A percentile compares a stretch with the other conserved stretches of the same genome.
Evolutionary conservation across 139 green algal genomes (phyloP).

Genomic region (Coccomyxa sp.): DNA sequence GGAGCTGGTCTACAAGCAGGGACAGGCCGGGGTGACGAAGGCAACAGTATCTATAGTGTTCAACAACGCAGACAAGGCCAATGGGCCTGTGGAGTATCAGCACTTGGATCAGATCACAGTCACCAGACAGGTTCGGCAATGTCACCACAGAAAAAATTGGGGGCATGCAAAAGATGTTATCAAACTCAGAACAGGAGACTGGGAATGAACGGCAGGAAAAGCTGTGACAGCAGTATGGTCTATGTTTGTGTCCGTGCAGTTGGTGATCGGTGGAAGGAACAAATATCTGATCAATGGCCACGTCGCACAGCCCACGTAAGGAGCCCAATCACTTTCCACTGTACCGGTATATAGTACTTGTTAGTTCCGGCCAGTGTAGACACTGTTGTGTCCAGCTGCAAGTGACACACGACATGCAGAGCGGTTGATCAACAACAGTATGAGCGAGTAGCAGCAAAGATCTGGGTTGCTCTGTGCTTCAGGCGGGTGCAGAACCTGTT

Average conservation of each 20-base stretch:
- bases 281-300: constrained; percentile 99
- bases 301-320: constrained; percentile 76
- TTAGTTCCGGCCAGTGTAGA: not conserved
- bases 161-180: not conserved
- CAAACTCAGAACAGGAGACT: not conserved
- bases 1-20: constrained; percentile 99
- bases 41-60: constrained; percentile 97
- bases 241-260: constrained; percentile 37
- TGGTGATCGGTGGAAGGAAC: constrained; percentile 93
- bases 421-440: no score
- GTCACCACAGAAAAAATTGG: not conserved
- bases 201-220: not conserved
- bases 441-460: no score
- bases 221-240: not conserved
- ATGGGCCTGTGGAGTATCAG: constrained; percentile 85
- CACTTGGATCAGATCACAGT: constrained; percentile 91
- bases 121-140: constrained; percentile 70
- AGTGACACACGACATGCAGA: not conserved
- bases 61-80: constrained; percentile 83
- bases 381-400: not conserved
- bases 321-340: not conserved
- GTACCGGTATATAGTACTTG: not conserved
- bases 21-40: constrained; percentile 95
- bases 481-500: constrained; percentile 96
- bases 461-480: constrained; percentile 13